Conservation (phyloP, 306 rosid genomes). For the Vigna hirtella region DNA sequence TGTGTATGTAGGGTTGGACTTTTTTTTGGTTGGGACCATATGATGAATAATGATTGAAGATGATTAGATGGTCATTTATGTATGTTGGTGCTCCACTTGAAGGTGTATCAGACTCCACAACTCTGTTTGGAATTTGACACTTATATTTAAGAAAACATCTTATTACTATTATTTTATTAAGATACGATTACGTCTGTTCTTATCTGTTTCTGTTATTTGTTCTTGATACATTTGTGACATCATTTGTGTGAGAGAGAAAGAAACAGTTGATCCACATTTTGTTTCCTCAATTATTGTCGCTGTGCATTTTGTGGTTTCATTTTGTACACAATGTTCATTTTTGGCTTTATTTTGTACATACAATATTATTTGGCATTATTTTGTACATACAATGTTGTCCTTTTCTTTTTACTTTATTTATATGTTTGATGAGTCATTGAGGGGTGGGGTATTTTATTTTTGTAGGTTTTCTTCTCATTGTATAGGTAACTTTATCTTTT, state of each 20-base stretch:
- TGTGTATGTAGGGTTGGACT: neutral
- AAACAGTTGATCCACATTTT: too few species aligned
- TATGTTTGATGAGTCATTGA: too few species aligned
- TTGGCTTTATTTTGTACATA: too few species aligned
- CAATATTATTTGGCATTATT: too few species aligned
- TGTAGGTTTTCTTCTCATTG: too few species aligned
- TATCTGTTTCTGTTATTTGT: neutral
- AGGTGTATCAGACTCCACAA: conserved; percentile 19
- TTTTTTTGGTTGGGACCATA: neutral
- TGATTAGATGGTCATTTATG: neutral
- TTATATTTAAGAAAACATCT: neutral
- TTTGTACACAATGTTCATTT: too few species aligned
- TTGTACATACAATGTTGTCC: too few species aligned
- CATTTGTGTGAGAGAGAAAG: neutral
- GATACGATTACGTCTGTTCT: neutral
- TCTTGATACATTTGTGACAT: neutral
- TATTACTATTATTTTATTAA: neutral
- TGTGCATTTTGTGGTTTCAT: too few species aligned
- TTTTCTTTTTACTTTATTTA: too few species aligned
- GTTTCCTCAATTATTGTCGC: too few species aligned
- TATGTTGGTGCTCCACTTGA: conserved; percentile 14
- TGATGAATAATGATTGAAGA: conserved; percentile 9
- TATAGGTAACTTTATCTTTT: too few species aligned
- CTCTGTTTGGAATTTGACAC: neutral
- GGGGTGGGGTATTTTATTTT: too few species aligned